Base-by-base conservation (phyloP, 2,329 filamentous ascomycete genomes). In the Pseudogymnoascus sp. region DNA sequence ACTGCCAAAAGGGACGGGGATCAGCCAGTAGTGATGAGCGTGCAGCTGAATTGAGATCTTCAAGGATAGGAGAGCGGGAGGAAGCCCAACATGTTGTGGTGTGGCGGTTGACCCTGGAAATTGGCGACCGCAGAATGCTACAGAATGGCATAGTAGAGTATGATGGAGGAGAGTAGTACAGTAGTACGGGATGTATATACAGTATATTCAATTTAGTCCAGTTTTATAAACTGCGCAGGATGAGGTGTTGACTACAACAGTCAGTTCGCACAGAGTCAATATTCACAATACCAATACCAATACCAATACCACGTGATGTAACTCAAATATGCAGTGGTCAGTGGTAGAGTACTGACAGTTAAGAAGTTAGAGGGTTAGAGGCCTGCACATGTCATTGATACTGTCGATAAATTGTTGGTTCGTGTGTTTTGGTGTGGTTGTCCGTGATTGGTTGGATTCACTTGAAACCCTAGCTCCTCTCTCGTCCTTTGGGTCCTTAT, bases 11-110 rank as follows among this genome's bases (percentile, higher is more conserved):
- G 28, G 8, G 49, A 55, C 9, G 49, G 49, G 28, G 49, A 55
- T 55, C 49, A 33, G 49, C 49, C 8, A 22, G 49, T 12, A 9
- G 49, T 25, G 49, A 55, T 55, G 49, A 9, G 49, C n/a, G 49
- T 55, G 8, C 19, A 55, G 49, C 49, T 55, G 49, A 55, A 55
- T 55, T 55, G 49, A 55, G 49, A 55, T 55, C 49, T 55, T 55
- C 49, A 55, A 33, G 49, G 49, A 55, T 33, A 55, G n/a, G 49
- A 7, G 49, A 30, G n/a, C 11, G 45, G 30, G 23, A 16, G 12
- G 49, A 33, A 7, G 49, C n/a, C 25, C 49, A 55, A 33, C 49
- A 11, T 19, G n/a, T 55, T 55, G 19, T 19, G 19, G 19, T 33
- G 49, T 55, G 49, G 49, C n/a, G 25, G 25, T 33, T 4, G 25